A percentile compares a stretch with the other conserved stretches of the same genome.
Evolutionary conservation across 1,284 basidiomycete genomes (phyloP).

Genomic region (Ceratobasidium papillatum): DNA sequence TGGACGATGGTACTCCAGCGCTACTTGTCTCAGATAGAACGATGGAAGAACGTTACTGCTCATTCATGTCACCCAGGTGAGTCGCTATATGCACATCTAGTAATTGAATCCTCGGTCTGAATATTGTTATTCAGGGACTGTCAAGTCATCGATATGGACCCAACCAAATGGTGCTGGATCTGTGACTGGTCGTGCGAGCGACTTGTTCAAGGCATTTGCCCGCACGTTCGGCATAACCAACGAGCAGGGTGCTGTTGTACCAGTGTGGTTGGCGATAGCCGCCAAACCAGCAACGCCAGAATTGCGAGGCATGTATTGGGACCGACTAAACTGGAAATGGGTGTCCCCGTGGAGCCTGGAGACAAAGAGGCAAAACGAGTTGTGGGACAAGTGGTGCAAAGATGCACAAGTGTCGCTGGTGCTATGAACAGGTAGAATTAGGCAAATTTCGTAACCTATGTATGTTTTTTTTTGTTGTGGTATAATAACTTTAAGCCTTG

Average conservation of each 20-base stretch:
- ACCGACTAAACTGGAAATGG: slow-evolving; percentile 41
- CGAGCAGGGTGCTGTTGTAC: slow-evolving; percentile 39
- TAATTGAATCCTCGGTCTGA: neutral
- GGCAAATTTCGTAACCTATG: too few relatives aligned
- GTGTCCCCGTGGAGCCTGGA: slow-evolving; percentile 23
- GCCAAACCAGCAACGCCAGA: slow-evolving; percentile 19
- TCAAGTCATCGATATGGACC: slow-evolving; percentile 19
- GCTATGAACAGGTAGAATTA: too few relatives aligned
- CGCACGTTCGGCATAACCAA: slow-evolving; percentile 33
- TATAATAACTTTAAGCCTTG: too few relatives aligned
- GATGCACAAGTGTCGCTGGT: neutral
- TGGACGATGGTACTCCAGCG: slow-evolving; percentile 39
- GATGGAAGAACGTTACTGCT: slow-evolving; percentile 33
- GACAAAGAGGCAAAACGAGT: slow-evolving; percentile 1
- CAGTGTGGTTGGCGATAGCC: slow-evolving; percentile 29
- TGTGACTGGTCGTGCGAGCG: neutral
- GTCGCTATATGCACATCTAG: neutral
- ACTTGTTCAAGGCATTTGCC: neutral
- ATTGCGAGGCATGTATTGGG: slow-evolving; percentile 41
- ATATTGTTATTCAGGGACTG: neutral
- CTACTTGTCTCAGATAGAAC: neutral
- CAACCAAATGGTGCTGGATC: slow-evolving; percentile 1
- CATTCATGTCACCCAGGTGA: slow-evolving; percentile 43
- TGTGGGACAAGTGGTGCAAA: slow-evolving; percentile 25
- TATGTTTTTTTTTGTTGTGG: too few relatives aligned